phyloP scores from a whole-genome alignment of 306 rosid species.

The Trifolium dubium region DNA sequence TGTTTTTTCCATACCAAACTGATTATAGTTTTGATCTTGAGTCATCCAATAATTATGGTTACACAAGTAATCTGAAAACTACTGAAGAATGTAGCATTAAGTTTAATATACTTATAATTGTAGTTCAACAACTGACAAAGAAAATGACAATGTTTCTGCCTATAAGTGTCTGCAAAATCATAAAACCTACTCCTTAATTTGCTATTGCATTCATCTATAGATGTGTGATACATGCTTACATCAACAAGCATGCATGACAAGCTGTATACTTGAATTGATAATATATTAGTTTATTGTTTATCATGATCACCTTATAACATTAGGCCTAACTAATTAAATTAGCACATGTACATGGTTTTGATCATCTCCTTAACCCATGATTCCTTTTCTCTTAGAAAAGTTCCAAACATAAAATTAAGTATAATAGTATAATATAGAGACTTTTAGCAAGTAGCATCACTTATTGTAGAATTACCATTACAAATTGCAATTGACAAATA shows the following conservation, averaged over 20 bases:
- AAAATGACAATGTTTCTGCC: slow-evolving; percentile 44
- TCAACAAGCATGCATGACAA: slow-evolving; percentile 31
- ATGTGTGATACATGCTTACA: slow-evolving; percentile 7
- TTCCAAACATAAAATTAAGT: slow-evolving; percentile 4
- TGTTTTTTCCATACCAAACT: not conserved
- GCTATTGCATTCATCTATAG: slow-evolving; percentile 3
- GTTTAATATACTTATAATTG: slow-evolving; percentile 6
- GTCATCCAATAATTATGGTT: not conserved
- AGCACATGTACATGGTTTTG: not conserved
- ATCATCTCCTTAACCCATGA: slow-evolving; percentile 8
- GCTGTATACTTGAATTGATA: not conserved
- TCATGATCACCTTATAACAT: slow-evolving; percentile 9
- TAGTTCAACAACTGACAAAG: slow-evolving; percentile 47
- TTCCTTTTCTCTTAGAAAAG: not conserved
- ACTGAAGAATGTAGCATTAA: slow-evolving; percentile 40
- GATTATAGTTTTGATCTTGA: not conserved
- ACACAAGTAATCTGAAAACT: slow-evolving; percentile 25
- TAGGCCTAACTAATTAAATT: slow-evolving; percentile 17
- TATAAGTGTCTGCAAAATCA: slow-evolving; percentile 37
- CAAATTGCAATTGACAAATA: slow-evolving; percentile 24
- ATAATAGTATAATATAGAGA: not conserved
- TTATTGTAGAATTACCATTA: not conserved
- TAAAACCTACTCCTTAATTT: slow-evolving; percentile 38
- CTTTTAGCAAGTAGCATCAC: not conserved
- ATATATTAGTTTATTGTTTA: not conserved